Percentiles rank a stretch among this genome's conserved stretches.
These are phyloP conservation scores for Macrolepiota fuliginosa DNA, from an alignment of 768 basidiomycete species.

Conservation along the genomic window DNA sequence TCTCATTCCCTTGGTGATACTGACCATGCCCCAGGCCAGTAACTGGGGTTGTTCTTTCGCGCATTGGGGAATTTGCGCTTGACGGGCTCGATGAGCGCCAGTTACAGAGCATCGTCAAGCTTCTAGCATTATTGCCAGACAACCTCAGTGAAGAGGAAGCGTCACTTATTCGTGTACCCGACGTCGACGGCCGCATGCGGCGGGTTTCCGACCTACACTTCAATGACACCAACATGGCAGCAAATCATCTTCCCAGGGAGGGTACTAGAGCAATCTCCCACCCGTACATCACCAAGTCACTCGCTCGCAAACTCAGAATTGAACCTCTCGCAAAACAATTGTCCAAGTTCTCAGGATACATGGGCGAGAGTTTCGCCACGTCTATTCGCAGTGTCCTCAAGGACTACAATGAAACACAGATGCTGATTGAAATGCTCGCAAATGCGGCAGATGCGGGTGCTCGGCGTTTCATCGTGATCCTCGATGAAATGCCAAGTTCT, in stretches of 20 bases:
- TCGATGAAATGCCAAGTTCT: slow-evolving; percentile 29
- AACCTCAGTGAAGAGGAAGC: slow-evolving; percentile 17
- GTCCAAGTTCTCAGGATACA: slow-evolving; percentile 30
- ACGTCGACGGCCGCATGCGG: slow-evolving; percentile 23
- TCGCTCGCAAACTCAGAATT: slow-evolving; percentile 34
- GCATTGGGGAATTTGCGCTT: slow-evolving; percentile 17
- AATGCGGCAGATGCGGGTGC: slow-evolving; percentile 53
- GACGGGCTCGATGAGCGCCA: not conserved
- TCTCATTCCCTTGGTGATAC: not conserved
- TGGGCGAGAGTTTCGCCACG: slow-evolving; percentile 40
- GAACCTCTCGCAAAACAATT: slow-evolving; percentile 24
- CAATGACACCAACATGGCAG: slow-evolving; percentile 32
- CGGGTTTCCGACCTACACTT: slow-evolving; percentile 29
- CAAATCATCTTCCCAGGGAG: slow-evolving; percentile 15
- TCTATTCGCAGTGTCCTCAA: slow-evolving; percentile 40
- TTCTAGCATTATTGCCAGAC: not conserved
- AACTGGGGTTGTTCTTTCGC: slow-evolving; percentile 21
- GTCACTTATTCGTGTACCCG: slow-evolving; percentile 33
- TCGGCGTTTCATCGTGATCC: slow-evolving; percentile 33
- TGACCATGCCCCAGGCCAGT: slow-evolving; percentile 27
- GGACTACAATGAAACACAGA: slow-evolving; percentile 40
- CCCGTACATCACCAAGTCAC: slow-evolving; percentile 24
- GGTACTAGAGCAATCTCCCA: slow-evolving; percentile 21
- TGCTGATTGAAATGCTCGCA: slow-evolving; percentile 49
- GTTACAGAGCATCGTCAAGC: not conserved